Conservation (phyloP, 768 basidiomycete genomes). For the Agaricus blazei region DNA sequence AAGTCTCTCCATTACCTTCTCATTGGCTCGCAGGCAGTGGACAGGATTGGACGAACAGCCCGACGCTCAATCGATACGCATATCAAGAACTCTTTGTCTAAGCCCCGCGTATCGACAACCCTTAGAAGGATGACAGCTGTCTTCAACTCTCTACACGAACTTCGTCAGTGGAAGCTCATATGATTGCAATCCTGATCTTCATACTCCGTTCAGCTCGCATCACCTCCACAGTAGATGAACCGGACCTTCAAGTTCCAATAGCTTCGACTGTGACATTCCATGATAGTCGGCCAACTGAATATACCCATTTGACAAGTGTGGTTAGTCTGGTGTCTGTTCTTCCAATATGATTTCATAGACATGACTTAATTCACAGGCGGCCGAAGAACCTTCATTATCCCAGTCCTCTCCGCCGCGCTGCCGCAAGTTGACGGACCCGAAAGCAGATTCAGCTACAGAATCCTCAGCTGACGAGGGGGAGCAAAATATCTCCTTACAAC, state of each 20-base stretch:
- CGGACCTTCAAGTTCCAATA: conserved; percentile 30
- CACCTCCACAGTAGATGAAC: conserved; percentile 37
- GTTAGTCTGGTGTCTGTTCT: background rate
- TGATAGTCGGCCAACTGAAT: conserved; percentile 3
- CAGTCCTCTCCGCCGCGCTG: background rate
- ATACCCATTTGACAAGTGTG: background rate
- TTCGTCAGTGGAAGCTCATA: conserved; percentile 44
- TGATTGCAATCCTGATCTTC: conserved; percentile 11
- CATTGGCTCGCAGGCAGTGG: conserved; percentile 44
- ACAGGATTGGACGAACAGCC: conserved; percentile 65
- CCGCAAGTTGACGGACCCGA: background rate
- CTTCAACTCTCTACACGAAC: conserved; percentile 60
- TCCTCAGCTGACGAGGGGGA: conserved; percentile 26
- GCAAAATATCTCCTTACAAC: background rate
- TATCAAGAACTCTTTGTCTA: conserved; percentile 65
- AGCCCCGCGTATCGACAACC: conserved; percentile 61
- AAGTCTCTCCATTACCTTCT: background rate
- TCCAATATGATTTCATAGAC: too few relatives aligned
- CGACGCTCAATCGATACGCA: conserved; percentile 67
- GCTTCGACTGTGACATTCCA: conserved; percentile 11
- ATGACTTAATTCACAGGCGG: background rate
- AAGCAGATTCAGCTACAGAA: conserved; percentile 44
- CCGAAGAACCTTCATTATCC: background rate
- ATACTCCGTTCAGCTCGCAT: conserved; percentile 42
- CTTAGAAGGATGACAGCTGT: conserved; percentile 69